Evolutionary conservation across 352 stramenopile genomes (phyloP).

Genomic region (Globisporangium emineosum): DNA sequence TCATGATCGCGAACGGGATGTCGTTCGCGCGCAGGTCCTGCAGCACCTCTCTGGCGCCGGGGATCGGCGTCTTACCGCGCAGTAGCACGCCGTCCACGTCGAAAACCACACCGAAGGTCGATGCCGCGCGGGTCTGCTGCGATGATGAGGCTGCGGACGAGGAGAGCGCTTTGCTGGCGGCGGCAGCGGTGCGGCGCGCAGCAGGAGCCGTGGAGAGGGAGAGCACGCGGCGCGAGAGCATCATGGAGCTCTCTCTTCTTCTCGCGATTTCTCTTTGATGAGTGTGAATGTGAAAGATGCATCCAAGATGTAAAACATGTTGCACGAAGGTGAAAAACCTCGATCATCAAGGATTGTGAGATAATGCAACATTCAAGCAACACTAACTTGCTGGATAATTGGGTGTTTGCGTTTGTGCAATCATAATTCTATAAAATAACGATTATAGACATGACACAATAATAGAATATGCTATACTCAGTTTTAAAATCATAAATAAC

Average conservation of each 20-base stretch:
- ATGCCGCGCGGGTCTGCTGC: conserved; percentile 8
- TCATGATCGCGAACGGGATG: conserved; percentile 84
- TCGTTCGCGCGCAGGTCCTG: conserved; percentile 52
- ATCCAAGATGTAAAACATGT: background rate
- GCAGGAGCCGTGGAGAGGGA: background rate
- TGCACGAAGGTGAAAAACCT: background rate
- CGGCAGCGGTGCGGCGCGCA: background rate
- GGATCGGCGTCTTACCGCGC: conserved; percentile 69
- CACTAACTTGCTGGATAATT: no score
- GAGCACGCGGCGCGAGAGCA: conserved; percentile 5
- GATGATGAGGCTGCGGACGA: background rate
- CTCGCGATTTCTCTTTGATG: background rate
- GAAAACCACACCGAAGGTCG: conserved; percentile 80
- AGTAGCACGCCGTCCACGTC: conserved; percentile 82
- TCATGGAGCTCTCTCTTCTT: background rate
- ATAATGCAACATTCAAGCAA: background rate
- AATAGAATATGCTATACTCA: background rate
- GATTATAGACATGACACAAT: background rate
- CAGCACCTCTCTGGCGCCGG: conserved; percentile 65
- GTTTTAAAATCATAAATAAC: background rate
- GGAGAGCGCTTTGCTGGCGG: background rate
- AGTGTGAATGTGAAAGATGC: no score
- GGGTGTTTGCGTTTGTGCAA: background rate
- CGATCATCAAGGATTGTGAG: background rate
- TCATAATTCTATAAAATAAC: background rate